Percentiles rank a stretch among this genome's conserved stretches.
Evolutionary conservation across 2,329 filamentous ascomycete genomes (phyloP).

Genomic region (Penicillium rolfsii): DNA sequence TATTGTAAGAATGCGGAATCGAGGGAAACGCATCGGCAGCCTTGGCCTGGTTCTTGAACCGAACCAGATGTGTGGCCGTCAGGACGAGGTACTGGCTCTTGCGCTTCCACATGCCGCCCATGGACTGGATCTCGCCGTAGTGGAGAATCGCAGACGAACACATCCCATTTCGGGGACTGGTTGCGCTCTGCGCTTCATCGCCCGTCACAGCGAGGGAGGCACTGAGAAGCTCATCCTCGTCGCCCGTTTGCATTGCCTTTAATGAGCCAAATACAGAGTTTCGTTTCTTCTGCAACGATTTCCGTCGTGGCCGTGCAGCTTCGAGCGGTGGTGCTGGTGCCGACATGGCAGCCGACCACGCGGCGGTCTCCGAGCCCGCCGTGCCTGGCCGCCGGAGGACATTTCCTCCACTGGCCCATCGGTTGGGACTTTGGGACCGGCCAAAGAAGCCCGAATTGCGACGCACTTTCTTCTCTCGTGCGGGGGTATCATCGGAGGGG

Average conservation of each 20-base stretch:
- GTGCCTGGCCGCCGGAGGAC: slow-evolving; percentile 34
- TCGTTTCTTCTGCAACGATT: slow-evolving; percentile 52
- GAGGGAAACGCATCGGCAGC: slow-evolving; percentile 65
- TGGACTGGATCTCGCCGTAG: slow-evolving; percentile 72
- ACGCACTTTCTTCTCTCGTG: slow-evolving; percentile 39
- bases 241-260: slow-evolving; percentile 55
- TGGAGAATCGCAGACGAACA: slow-evolving; percentile 58
- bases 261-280: slow-evolving; percentile 64
- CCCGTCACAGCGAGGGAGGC: slow-evolving; percentile 56
- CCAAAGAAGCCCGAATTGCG: slow-evolving; percentile 47
- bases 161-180: slow-evolving; percentile 40
- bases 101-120: slow-evolving; percentile 70
- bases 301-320: slow-evolving; percentile 42
- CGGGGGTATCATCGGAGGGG: slow-evolving; percentile 42
- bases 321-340: slow-evolving; percentile 32
- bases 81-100: slow-evolving; percentile 73
- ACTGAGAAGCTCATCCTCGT: slow-evolving; percentile 57
- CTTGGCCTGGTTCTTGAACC: slow-evolving; percentile 69
- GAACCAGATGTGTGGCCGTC: slow-evolving; percentile 68
- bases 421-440: slow-evolving; percentile 30
- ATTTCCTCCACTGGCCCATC: slow-evolving; percentile 34
- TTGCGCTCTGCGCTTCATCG: slow-evolving; percentile 49
- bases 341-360: slow-evolving; percentile 29
- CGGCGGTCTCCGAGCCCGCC: slow-evolving; percentile 33
- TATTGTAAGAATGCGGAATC: slow-evolving; percentile 47